Evolutionary conservation across 441 rosid species (phyloP), one percentile per base, ranked within the genome.

Genomic region (Cnidoscolus chayamansa): DNA sequence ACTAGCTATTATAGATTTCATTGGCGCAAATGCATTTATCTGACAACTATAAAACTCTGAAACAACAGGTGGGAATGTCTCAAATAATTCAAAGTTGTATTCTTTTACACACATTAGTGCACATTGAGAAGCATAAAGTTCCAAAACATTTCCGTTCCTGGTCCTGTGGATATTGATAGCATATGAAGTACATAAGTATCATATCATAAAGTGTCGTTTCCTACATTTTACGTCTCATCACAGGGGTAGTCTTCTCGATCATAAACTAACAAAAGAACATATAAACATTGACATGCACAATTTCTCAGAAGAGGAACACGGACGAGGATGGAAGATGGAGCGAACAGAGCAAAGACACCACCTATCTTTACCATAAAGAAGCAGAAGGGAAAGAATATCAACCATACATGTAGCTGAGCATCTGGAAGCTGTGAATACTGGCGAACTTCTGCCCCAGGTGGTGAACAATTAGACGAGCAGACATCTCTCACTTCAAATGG

Each of bases 401-500:
- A 49, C 73, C 67, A 54, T 55, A 55, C 43, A 70, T 19, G 48
- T 17, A 57, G 60, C 58, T 68, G 67, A 63, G 25, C n/a, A 37
- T 17, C 49, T 7, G 64, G 13, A 72, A 12, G 50, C 67, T 45
- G 12, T 25, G 40, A 30, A 19, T 50, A 13, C 32, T 35, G 19
- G 40, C 19, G 35, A 6, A 49, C 40, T 54, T n/a, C 40, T 48
- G 43, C 40, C 74, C 74, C 47, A 59, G 25, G 63, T 63, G 72
- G 45, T 53, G 31, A 11, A 57, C 61, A 49, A 53, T 68, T 58
- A 50, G 43, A 32, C 30, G 5, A 40, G 57, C 67, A 19, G 43
- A 16, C 17, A 16, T 59, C 77, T 53, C 53, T 35, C 71, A 57
- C 58, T 19, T 16, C 4, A 64, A 55, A 66, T 17, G 19, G 62